Evolutionary conservation across 2,329 filamentous ascomycete species (phyloP).

Genomic region (Leptosphaerulina australis): DNA sequence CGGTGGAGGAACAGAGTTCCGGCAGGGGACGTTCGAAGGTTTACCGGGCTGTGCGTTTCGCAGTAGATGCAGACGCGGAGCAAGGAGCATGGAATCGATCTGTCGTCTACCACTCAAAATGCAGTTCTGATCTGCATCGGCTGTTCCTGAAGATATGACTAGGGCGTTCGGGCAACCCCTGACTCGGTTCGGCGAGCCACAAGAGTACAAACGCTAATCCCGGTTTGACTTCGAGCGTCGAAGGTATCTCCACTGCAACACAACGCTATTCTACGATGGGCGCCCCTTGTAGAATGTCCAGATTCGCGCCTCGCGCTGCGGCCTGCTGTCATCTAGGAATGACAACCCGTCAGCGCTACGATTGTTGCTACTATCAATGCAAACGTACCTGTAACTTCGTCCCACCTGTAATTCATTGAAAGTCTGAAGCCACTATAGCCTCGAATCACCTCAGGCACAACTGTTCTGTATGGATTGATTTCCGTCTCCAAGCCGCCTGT

Average conservation of each 20-base stretch:
- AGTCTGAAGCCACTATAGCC: constrained; percentile 5
- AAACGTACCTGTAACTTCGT: constrained; percentile 24
- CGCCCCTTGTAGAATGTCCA: constrained; percentile 28
- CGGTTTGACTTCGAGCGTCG: constrained; percentile 21
- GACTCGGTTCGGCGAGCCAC: constrained; percentile 39
- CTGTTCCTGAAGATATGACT: constrained; percentile 28
- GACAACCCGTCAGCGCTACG: constrained; percentile 25
- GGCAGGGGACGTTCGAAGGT: constrained; percentile 12
- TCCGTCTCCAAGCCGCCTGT: not conserved
- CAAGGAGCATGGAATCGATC: constrained; percentile 23
- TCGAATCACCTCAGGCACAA: not conserved
- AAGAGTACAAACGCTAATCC: constrained; percentile 21
- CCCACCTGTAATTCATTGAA: constrained; percentile 15
- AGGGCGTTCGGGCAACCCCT: constrained; percentile 21
- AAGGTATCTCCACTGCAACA: constrained; percentile 30
- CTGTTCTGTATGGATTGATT: not conserved
- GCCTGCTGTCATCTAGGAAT: constrained; percentile 32
- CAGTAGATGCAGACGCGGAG: constrained; percentile 26
- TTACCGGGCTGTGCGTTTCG: constrained; percentile 25
- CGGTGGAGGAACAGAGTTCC: not conserved
- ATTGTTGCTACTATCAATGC: constrained; percentile 6
- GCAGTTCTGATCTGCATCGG: constrained; percentile 25
- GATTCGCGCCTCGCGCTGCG: constrained; percentile 17
- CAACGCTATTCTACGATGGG: constrained; percentile 28
- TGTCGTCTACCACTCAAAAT: constrained; percentile 25